Conservation (phyloP, 106 monocot genomes). For the Allium cepa region DNA sequence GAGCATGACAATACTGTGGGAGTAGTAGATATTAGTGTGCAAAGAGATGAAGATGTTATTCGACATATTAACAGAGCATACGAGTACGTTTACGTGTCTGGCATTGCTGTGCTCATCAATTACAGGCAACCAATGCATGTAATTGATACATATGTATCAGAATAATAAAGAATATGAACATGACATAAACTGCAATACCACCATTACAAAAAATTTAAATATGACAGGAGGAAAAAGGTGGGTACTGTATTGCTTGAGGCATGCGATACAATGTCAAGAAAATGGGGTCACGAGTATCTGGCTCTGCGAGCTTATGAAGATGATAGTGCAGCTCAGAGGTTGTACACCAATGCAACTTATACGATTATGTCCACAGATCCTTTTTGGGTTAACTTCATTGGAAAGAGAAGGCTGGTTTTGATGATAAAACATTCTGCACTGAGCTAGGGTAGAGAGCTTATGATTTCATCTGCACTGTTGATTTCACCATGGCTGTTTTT, state of each 20-base stretch:
- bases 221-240: conserved; percentile 61
- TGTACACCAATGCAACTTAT: conserved; percentile 67
- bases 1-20: conserved; percentile 40
- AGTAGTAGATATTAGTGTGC: conserved; percentile 65
- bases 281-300: conserved; percentile 48
- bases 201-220: not conserved
- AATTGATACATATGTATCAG: not conserved
- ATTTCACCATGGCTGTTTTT: too few relatives aligned
- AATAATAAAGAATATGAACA: not conserved
- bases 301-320: conserved; percentile 77
- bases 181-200: not conserved
- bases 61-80: conserved; percentile 44
- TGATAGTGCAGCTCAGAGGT: conserved; percentile 44
- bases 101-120: conserved; percentile 63
- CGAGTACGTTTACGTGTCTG: conserved; percentile 85
- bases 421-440: conserved; percentile 45
- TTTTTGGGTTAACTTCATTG: conserved; percentile 48
- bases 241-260: conserved; percentile 69
- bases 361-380: conserved; percentile 58
- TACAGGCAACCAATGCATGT: conserved; percentile 34
- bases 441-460: too few relatives aligned
- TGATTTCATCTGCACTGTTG: too few relatives aligned
- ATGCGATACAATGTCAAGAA: conserved; percentile 49
- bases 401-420: conserved; percentile 57
- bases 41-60: conserved; percentile 68